Evolutionary conservation across 2,329 filamentous ascomycete genomes (phyloP), one percentile per base, ranked within the genome.

Genomic region (Calonectria pauciramosa): DNA sequence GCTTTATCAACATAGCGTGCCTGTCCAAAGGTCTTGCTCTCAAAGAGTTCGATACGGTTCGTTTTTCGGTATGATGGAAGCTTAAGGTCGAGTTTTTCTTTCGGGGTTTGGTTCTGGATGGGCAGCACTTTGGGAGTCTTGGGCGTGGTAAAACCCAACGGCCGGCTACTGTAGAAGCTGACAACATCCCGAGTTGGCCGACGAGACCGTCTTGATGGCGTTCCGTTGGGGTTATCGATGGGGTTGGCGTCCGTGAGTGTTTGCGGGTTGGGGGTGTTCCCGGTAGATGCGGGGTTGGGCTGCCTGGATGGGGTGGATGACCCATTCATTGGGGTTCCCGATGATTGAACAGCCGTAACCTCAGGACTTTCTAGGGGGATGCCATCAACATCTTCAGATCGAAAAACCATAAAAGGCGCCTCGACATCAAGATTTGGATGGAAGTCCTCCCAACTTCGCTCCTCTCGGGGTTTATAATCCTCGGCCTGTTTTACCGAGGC

Each of bases 401-500:
- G 92, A 82, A 96, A 96, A 3, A 98, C 89, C 78, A 94, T 92
- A 77, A 98, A 94, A 5, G 91, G 91, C 16, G 90, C 90, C 71
- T 98, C 95, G 64, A 98, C 96, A 86, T 99, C 96, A 68, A 99
- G 91, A 81, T 98, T 95, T 0, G 95, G 96, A 85, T 99, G 97
- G 78, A 99, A 99, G 84, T 99, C 97, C 82, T 98, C 96, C 96
- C 96, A 99, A 68, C 95, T 95, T 76, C 96, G 93, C 87, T 99
- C 97, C 86, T 99, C 97, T 82, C 97, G 91, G 38, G 97, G 97
- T 84, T 99, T 99, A 86, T 99, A 99, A 66, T 96, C 96, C 87
- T 99, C 97, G 81, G 93, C 96, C 83, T 98, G 96, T 79, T 95
- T 95, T 73, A 97, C 94, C 5, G 94, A 94, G 8, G 95, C 96